Percentiles rank a stretch among this genome's conserved stretches.
phyloP scores from a whole-genome alignment of 2,329 filamentous ascomycete species.

The Pseudogymnoascus sp. region DNA sequence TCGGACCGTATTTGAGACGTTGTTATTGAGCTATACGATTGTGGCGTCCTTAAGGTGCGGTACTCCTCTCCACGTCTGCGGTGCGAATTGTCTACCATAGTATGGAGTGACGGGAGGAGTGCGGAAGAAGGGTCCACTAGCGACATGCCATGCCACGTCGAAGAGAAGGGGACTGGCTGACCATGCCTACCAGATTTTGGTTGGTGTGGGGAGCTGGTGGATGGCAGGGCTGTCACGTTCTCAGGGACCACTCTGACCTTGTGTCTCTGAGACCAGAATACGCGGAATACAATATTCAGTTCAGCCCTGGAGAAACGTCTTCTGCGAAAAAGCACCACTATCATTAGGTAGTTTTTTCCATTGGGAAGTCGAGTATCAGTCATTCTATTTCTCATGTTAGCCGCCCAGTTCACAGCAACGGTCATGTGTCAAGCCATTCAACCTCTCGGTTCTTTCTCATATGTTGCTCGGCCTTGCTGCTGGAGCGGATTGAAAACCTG shows the following conservation, averaged over 20 bases:
- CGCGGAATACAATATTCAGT: neutral
- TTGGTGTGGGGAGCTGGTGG: neutral
- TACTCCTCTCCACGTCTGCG: neutral
- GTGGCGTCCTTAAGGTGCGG: neutral
- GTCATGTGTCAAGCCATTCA: neutral
- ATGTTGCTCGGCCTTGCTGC: neutral
- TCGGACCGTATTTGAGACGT: conserved; percentile 1
- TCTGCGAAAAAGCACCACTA: neutral
- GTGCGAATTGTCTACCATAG: neutral
- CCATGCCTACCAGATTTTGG: neutral
- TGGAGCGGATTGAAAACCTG: conserved; percentile 2
- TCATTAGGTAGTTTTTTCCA: neutral
- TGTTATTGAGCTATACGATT: neutral
- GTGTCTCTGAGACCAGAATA: conserved; percentile 1
- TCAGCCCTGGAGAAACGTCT: neutral
- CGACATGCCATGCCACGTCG: conserved; percentile 2
- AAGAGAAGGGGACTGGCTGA: neutral
- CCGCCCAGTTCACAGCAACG: neutral
- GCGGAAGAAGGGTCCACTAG: conserved; percentile 5
- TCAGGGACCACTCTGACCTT: neutral
- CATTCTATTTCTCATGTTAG: neutral
- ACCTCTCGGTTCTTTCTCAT: conserved; percentile 4
- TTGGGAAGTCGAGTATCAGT: neutral
- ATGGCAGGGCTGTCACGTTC: neutral
- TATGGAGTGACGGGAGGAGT: neutral